phyloP scores from a whole-genome alignment of 805 yeast genomes.

The Candida sakaeoensis region DNA sequence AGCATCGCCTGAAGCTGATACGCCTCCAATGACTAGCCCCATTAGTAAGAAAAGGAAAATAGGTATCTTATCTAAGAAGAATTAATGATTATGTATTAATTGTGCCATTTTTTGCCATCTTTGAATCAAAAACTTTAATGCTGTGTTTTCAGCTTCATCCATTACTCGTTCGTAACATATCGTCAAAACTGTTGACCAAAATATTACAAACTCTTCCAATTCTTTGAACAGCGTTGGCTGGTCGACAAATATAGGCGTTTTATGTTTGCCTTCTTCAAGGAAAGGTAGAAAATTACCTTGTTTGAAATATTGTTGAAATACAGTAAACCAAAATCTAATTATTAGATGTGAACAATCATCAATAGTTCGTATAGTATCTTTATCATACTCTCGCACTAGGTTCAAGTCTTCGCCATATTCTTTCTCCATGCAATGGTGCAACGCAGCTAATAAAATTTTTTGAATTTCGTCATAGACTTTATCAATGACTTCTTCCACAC shows the following conservation, averaged over 20 bases:
- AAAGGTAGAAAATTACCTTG: slow-evolving; percentile 16
- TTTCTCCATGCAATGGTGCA: slow-evolving; percentile 48
- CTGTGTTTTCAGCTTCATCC: slow-evolving; percentile 22
- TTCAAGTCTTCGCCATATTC: slow-evolving; percentile 58
- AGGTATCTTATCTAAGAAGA: slow-evolving; percentile 5
- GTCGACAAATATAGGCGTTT: slow-evolving; percentile 17
- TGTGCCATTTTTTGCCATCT: slow-evolving; percentile 29
- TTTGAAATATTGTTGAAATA: slow-evolving; percentile 49
- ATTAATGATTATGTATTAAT: not conserved
- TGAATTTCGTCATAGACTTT: slow-evolving; percentile 41
- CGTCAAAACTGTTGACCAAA: slow-evolving; percentile 49
- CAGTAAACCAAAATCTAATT: slow-evolving; percentile 50
- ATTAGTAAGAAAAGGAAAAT: slow-evolving; percentile 8
- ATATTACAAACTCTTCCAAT: slow-evolving; percentile 39
- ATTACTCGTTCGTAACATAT: slow-evolving; percentile 37
- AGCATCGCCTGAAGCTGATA: not conserved
- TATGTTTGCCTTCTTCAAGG: slow-evolving; percentile 13
- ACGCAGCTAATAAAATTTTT: slow-evolving; percentile 39
- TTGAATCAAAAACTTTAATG: slow-evolving; percentile 25
- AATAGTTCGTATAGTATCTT: slow-evolving; percentile 30
- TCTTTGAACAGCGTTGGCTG: slow-evolving; percentile 13
- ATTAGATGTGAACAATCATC: slow-evolving; percentile 41
- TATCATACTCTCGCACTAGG: slow-evolving; percentile 45
- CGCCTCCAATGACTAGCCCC: not conserved
- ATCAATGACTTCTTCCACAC: slow-evolving; percentile 13